A percentile compares a stretch with the other conserved stretches of the same genome.
phyloP scores from a whole-genome alignment of 768 basidiomycete species.

The Steccherinum ochraceum region DNA sequence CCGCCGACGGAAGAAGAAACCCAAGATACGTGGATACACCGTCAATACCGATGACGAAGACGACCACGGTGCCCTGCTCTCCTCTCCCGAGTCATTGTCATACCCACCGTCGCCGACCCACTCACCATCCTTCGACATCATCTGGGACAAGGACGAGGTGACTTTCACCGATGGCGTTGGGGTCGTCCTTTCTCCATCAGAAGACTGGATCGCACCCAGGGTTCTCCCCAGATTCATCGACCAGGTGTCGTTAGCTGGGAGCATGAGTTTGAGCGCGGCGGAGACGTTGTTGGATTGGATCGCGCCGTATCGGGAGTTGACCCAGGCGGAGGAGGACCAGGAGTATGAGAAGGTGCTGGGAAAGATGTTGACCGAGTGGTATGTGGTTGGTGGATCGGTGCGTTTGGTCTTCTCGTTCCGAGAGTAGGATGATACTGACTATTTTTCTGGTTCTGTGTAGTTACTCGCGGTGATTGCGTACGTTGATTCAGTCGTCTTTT shows the following conservation, averaged over 20 bases:
- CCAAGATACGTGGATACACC: neutral
- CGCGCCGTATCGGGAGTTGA: constrained; percentile 52
- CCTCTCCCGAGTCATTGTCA: constrained; percentile 13
- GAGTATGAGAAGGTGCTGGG: constrained; percentile 45
- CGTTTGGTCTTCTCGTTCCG: constrained; percentile 11
- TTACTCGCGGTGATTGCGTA: constrained; percentile 58
- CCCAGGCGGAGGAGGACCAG: constrained; percentile 37
- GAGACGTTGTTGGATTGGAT: constrained; percentile 35
- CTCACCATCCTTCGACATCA: neutral
- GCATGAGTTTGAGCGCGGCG: constrained; percentile 19
- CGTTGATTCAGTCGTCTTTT: constrained; percentile 12
- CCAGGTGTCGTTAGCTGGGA: constrained; percentile 20
- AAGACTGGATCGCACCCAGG: neutral
- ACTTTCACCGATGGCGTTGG: neutral
- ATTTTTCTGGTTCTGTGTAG: constrained; percentile 22
- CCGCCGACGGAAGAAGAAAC: neutral
- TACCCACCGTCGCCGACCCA: constrained; percentile 6
- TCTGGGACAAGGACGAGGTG: neutral
- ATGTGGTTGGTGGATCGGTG: constrained; percentile 56
- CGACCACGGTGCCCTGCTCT: neutral
- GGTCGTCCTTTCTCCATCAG: neutral
- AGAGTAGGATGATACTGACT: neutral
- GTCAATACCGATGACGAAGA: constrained; percentile 7
- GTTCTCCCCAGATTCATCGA: constrained; percentile 13
- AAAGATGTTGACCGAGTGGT: constrained; percentile 57